Base-by-base conservation (phyloP, 176 grass and related monocot species). In the Zea mays region DNA sequence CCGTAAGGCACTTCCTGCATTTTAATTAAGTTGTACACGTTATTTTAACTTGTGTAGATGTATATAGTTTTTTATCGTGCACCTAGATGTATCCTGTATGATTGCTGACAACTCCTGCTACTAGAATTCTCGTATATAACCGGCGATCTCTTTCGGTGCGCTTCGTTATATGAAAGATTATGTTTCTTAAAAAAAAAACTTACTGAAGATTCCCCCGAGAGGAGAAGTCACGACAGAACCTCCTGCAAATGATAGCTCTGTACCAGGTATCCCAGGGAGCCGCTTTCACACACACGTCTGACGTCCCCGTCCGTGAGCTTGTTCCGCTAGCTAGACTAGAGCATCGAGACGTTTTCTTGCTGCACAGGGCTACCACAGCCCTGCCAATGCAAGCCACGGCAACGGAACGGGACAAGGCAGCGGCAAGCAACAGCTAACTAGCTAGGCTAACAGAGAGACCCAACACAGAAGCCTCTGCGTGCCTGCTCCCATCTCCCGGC, bases 291-390 rank as follows among this genome's bases (percentile, higher is more conserved):
- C 71, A 38, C 64, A 46, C 62, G 37, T 67, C 40, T 16, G 55
- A 46, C 62, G 37, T 67, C 40, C 21, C 80, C 40, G 9, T 71
- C 46, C 35, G 58, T 73, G 69, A 63, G 44, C 38, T 67, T 34
- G 73, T 16, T 21, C 20, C 8, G 9, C 8, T 27, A 10, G 15
- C 16, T 8, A 58, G 55, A 3, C 37, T 4, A 16, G 44, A 37
- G 85, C 85, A 83, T 73, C 74, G 27, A 15, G 35, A 49, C 67
- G 79, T 78, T 87, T 67, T 42, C 86, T 55, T 88, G 45, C n/a
- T 4, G 7, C 10, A 36, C 41, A 50, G 77, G 86, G 55, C 69
- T 75, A 67, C 39, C 65, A 69, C 61, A 73, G 50, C 27, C 27
- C 27, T 27, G 27, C 27, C 27, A 27, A 61, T 43, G 54, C 65